Evolutionary conservation across 495 filamentous ascomycete species (phyloP).

Genomic region (Copromyces sp.): DNA sequence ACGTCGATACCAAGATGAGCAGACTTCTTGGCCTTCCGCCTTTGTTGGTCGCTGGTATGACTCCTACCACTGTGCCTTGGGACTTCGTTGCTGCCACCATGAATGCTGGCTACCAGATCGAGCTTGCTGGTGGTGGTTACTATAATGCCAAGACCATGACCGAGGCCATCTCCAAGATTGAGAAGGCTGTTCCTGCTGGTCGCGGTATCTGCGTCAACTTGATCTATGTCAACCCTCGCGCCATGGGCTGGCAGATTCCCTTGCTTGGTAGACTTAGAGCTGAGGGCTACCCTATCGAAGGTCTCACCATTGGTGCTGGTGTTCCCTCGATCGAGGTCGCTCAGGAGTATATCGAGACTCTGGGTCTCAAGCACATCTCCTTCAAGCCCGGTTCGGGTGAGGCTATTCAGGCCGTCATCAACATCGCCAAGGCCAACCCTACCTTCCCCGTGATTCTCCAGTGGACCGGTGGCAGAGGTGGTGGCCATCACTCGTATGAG

Average conservation of each 20-base stretch:
- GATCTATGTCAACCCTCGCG: conserved; percentile 92
- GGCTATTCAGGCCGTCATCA: conserved; percentile 81
- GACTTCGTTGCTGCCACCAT: conserved; percentile 93
- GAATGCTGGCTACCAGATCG: conserved; percentile 90
- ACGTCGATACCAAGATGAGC: conserved; percentile 97
- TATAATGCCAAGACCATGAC: conserved; percentile 88
- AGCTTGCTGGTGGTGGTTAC: conserved; percentile 88
- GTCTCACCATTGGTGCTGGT: conserved; percentile 87
- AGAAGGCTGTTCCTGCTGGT: conserved; percentile 75
- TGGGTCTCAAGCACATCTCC: conserved; percentile 88
- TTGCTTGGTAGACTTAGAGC: conserved; percentile 73
- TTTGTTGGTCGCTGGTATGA: conserved; percentile 94
- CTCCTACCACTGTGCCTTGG: conserved; percentile 85
- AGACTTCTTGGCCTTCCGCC: conserved; percentile 81
- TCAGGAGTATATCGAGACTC: conserved; percentile 84
- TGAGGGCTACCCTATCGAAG: conserved; percentile 87
- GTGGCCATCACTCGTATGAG: conserved; percentile 90
- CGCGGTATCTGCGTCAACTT: conserved; percentile 90
- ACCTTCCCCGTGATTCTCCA: conserved; percentile 83
- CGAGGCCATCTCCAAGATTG: conserved; percentile 79
- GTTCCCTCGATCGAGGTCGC: conserved; percentile 91
- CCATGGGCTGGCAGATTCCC: conserved; percentile 97
- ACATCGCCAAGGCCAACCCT: conserved; percentile 85
- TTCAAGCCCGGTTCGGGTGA: conserved; percentile 92
- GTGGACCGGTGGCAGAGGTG: conserved; percentile 91